Evolutionary conservation across 2,329 filamentous ascomycete genomes (phyloP).

Genomic region (Fusarium tanahbumbuense): DNA sequence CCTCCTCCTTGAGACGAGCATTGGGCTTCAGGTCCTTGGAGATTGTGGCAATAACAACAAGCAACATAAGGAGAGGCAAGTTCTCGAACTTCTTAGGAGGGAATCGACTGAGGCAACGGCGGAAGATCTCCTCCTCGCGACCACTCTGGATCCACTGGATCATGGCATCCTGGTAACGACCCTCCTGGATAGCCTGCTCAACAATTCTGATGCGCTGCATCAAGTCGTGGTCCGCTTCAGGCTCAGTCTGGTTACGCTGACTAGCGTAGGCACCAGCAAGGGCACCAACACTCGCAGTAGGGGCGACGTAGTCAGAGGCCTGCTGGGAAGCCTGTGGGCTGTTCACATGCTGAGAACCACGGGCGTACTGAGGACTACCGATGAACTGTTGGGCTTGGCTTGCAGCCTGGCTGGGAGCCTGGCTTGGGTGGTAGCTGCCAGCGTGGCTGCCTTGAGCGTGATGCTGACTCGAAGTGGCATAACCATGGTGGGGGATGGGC

Average conservation of each 20-base stretch:
- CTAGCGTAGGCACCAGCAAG: conserved; percentile 52
- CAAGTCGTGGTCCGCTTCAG: conserved; percentile 62
- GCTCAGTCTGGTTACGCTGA: conserved; percentile 52
- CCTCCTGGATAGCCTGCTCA: conserved; percentile 69
- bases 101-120: conserved; percentile 55
- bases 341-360: conserved; percentile 49
- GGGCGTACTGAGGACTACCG: conserved; percentile 53
- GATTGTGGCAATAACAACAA: conserved; percentile 74
- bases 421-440: conserved; percentile 51
- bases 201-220: conserved; percentile 68
- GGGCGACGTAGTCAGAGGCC: conserved; percentile 51
- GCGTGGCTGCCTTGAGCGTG: conserved; percentile 47
- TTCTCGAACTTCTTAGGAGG: conserved; percentile 60
- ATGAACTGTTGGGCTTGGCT: conserved; percentile 51
- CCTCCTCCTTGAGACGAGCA: conserved; percentile 64
- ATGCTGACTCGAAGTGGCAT: conserved; percentile 42
- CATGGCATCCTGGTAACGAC: conserved; percentile 71
- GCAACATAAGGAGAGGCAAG: conserved; percentile 69
- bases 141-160: conserved; percentile 75
- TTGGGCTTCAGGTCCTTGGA: conserved; percentile 67
- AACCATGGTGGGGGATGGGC: conserved; percentile 45
- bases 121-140: conserved; percentile 72
- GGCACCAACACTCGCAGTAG: conserved; percentile 49
- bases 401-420: conserved; percentile 50
- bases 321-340: conserved; percentile 51